Conservation (phyloP, 768 basidiomycete genomes). For the Leccinum imitatum region DNA sequence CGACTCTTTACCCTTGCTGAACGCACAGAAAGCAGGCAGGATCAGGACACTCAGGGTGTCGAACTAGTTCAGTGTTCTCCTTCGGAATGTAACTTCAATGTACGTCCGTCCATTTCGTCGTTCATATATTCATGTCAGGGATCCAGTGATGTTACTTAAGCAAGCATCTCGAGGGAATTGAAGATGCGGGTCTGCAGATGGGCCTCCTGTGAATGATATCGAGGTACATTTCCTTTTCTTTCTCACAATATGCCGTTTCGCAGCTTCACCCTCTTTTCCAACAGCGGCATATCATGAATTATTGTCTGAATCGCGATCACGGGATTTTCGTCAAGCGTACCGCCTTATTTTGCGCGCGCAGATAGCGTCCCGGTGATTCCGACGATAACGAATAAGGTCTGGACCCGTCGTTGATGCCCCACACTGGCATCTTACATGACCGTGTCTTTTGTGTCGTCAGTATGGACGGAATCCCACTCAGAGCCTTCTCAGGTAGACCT, state of each 20-base stretch:
- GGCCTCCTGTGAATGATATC: too few species aligned
- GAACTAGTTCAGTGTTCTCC: too few species aligned
- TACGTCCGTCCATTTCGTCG: too few species aligned
- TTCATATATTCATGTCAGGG: too few species aligned
- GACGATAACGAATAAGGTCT: conserved; percentile 59
- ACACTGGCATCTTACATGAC: conserved; percentile 3
- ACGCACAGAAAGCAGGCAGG: too few species aligned
- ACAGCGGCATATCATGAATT: conserved; percentile 73
- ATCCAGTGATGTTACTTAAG: too few species aligned
- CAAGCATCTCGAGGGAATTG: too few species aligned
- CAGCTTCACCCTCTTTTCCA: conserved; percentile 83
- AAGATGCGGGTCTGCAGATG: too few species aligned
- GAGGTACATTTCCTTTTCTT: too few species aligned
- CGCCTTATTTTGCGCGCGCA: conserved; percentile 57
- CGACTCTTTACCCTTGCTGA: too few species aligned
- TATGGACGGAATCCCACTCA: conserved; percentile 56
- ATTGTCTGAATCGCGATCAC: conserved; percentile 50
- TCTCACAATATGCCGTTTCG: background rate
- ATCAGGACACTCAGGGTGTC: too few species aligned
- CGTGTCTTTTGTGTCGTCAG: conserved; percentile 32
- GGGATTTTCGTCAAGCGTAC: conserved; percentile 71
- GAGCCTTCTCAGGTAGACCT: conserved; percentile 70
- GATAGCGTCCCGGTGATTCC: conserved; percentile 48
- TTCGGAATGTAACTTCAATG: too few species aligned
- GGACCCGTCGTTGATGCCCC: conserved; percentile 9